These are phyloP conservation scores for Onygena corvina DNA, from an alignment of 2,329 filamentous ascomycete species.

Conservation along the genomic window DNA sequence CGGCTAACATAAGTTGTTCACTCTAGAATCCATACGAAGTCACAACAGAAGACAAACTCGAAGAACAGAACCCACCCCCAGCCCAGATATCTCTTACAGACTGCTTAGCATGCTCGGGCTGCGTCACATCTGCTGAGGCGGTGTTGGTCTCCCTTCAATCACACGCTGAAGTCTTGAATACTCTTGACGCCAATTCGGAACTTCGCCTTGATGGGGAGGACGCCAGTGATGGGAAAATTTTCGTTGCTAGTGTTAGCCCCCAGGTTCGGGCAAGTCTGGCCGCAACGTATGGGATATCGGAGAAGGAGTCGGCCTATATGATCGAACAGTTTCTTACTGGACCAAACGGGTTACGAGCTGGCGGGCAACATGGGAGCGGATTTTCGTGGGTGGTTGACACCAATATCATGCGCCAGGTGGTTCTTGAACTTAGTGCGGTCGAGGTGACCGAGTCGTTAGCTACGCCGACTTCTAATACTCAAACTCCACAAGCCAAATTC, in stretches of 20 bases:
- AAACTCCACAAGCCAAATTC: constrained; percentile 15
- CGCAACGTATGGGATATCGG: constrained; percentile 64
- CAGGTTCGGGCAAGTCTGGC: constrained; percentile 83
- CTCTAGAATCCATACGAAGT: constrained; percentile 61
- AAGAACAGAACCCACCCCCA: constrained; percentile 48
- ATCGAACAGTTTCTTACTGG: constrained; percentile 68
- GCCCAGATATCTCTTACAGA: constrained; percentile 94
- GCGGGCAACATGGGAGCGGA: constrained; percentile 59
- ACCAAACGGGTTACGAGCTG: constrained; percentile 52
- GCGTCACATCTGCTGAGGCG: constrained; percentile 92
- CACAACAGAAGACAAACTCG: constrained; percentile 73
- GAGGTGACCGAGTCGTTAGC: constrained; percentile 46
- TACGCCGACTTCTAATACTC: constrained; percentile 8
- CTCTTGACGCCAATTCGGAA: constrained; percentile 54
- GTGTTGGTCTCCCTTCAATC: constrained; percentile 93
- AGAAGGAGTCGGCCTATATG: constrained; percentile 65
- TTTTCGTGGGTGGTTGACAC: constrained; percentile 91
- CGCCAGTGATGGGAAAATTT: constrained; percentile 57
- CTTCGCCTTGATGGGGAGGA: constrained; percentile 23
- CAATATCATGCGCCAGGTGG: constrained; percentile 67
- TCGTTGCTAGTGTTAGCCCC: constrained; percentile 84
- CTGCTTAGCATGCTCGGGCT: constrained; percentile 93
- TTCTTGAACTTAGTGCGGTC: constrained; percentile 65
- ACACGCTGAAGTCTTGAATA: constrained; percentile 76
- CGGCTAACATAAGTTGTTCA: neutral